Evolutionary conservation across 345 rosid genomes (phyloP).

Genomic region (Excoecaria agallocha): DNA sequence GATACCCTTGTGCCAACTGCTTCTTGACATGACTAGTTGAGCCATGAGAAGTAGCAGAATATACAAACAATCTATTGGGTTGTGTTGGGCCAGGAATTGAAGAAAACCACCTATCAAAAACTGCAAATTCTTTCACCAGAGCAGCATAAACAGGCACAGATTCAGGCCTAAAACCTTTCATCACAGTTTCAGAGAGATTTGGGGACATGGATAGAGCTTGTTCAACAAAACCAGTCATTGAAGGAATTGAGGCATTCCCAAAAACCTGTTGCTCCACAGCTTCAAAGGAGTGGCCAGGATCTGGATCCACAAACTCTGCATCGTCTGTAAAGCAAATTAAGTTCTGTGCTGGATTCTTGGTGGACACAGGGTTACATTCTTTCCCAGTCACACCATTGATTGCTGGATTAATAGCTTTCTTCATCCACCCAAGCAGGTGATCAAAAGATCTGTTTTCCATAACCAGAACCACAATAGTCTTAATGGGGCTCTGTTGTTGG

Average conservation of each 20-base stretch:
- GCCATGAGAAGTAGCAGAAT: constrained; percentile 96
- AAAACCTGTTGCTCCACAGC: constrained; percentile 80
- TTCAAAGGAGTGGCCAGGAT: constrained; percentile 96
- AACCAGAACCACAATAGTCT: constrained; percentile 76
- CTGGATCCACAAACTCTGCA: constrained; percentile 93
- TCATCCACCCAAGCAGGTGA: constrained; percentile 95
- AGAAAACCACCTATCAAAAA: constrained; percentile 90
- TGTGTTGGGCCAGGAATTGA: constrained; percentile 98
- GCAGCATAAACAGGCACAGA: constrained; percentile 66
- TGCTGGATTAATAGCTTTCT: constrained; percentile 60
- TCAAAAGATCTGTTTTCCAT: constrained; percentile 94
- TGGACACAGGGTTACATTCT: constrained; percentile 80
- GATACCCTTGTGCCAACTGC: constrained; percentile 77
- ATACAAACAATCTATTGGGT: constrained; percentile 83
- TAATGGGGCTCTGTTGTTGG: constrained; percentile 56
- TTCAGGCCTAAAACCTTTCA: constrained; percentile 82
- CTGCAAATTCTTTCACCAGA: constrained; percentile 68
- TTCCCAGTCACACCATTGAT: constrained; percentile 83
- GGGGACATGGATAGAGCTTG: constrained; percentile 80
- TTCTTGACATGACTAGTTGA: constrained; percentile 79
- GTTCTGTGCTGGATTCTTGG: constrained; percentile 33
- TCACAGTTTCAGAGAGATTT: constrained; percentile 69
- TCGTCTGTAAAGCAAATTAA: constrained; percentile 79
- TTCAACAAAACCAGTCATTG: constrained; percentile 90
- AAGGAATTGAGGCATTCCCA: constrained; percentile 62